These are phyloP conservation scores for Dactylorhiza incarnata DNA, from an alignment of 106 monocot genomes.

Conservation along the genomic window DNA sequence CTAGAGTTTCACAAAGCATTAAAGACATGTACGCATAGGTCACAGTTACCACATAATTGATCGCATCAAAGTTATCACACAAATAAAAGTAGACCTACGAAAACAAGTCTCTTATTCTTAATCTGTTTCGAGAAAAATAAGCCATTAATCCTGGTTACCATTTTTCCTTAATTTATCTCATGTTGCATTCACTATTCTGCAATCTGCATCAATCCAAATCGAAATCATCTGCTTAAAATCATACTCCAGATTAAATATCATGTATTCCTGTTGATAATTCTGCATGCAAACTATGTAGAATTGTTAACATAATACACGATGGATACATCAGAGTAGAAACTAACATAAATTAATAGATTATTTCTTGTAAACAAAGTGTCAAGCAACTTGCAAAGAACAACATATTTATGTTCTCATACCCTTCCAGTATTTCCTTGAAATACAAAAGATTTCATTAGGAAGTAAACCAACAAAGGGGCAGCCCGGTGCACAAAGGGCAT, in stretches of 20 bases:
- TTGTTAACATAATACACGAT: neutral
- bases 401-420: neutral
- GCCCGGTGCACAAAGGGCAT: too few species aligned
- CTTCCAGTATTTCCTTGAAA: neutral
- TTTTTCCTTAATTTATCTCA: neutral
- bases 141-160: neutral
- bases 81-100: too few species aligned
- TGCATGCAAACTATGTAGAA: neutral
- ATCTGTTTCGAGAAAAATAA: too few species aligned
- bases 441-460: neutral
- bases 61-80: too few species aligned
- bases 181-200: neutral
- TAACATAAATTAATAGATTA: neutral
- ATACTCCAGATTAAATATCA: neutral
- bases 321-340: neutral
- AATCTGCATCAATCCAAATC: neutral
- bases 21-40: too few species aligned
- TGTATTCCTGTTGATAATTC: neutral
- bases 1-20: too few species aligned
- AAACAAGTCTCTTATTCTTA: neutral
- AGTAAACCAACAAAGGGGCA: neutral
- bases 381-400: neutral
- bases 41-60: too few species aligned
- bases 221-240: neutral
- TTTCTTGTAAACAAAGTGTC: neutral